Conservation (phyloP, 1,139 yeast species). For the Lodderomyces parapsilosis region DNA sequence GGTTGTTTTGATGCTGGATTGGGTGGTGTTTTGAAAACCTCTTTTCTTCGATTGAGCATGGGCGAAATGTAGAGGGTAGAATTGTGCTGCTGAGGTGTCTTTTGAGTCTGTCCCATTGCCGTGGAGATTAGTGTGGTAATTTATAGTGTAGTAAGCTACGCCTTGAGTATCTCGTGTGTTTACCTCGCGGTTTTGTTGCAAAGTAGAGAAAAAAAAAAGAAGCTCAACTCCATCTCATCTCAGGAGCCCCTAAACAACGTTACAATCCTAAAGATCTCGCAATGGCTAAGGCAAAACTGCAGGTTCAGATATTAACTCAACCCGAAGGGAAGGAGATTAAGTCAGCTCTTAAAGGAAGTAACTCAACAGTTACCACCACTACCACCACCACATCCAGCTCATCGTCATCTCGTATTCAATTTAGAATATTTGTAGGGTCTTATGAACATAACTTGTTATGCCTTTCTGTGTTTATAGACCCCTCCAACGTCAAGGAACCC, state of each 20-base stretch:
- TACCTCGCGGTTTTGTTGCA: constrained; percentile 3
- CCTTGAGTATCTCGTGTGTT: no score
- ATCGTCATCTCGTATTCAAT: constrained; percentile 27
- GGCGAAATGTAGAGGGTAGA: constrained; percentile 68
- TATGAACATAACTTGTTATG: constrained; percentile 92
- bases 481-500: constrained; percentile 34
- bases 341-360: constrained; percentile 15
- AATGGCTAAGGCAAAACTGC: neutral
- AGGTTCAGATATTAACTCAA: neutral
- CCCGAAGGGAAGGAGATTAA: constrained; percentile 8
- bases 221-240: constrained; percentile 1
- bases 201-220: neutral
- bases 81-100: constrained; percentile 50
- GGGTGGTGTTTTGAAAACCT: constrained; percentile 56
- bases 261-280: no score
- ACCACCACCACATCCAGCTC: constrained; percentile 3
- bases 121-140: neutral
- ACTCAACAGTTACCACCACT: neutral
- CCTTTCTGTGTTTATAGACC: constrained; percentile 63
- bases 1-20: constrained; percentile 34
- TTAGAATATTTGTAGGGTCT: constrained; percentile 88
- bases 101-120: constrained; percentile 33
- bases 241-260: neutral
- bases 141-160: neutral
- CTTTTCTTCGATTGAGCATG: constrained; percentile 46